A percentile compares a stretch with the other conserved stretches of the same genome.
Evolutionary conservation across 2,329 filamentous ascomycete species (phyloP).

Genomic region (Aspergillus texensis): DNA sequence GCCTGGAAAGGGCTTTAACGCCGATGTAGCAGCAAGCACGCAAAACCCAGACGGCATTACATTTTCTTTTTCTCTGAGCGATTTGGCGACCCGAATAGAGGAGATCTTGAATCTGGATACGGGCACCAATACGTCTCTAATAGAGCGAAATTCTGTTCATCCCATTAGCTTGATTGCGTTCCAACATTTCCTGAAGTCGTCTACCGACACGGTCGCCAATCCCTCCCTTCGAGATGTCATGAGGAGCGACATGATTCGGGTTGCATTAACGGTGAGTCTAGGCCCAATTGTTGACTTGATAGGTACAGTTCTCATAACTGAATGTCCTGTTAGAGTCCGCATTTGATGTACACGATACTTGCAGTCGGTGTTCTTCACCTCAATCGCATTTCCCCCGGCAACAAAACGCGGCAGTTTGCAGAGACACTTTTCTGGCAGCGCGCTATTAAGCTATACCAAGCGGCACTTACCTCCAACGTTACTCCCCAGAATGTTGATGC

Average conservation of each 20-base stretch:
- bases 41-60: slow-evolving; percentile 1
- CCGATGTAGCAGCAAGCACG: not conserved
- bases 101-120: slow-evolving; percentile 10
- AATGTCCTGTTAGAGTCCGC: slow-evolving; percentile 19
- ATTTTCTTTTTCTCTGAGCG: slow-evolving; percentile 22
- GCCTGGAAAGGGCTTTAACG: not conserved
- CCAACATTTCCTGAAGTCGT: slow-evolving; percentile 23
- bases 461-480: slow-evolving; percentile 23
- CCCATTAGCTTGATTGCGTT: slow-evolving; percentile 22
- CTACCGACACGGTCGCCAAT: slow-evolving; percentile 16
- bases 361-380: slow-evolving; percentile 32
- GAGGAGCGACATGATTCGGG: slow-evolving; percentile 29
- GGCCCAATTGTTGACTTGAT: too few relatives aligned
- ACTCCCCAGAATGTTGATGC: slow-evolving; percentile 26
- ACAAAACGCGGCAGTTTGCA: slow-evolving; percentile 19
- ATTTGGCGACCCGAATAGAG: slow-evolving; percentile 19
- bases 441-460: slow-evolving; percentile 30
- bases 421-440: slow-evolving; percentile 35
- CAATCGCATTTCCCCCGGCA: slow-evolving; percentile 24
- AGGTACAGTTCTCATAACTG: not conserved
- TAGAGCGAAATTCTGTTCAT: not conserved
- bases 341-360: slow-evolving; percentile 37
- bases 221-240: slow-evolving; percentile 21
- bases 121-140: not conserved
- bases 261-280: slow-evolving; percentile 26